A percentile compares a stretch with the other conserved stretches of the same genome.
Conservation (phyloP, 768 basidiomycete genomes). For the Xerocomellus intermedius region DNA sequence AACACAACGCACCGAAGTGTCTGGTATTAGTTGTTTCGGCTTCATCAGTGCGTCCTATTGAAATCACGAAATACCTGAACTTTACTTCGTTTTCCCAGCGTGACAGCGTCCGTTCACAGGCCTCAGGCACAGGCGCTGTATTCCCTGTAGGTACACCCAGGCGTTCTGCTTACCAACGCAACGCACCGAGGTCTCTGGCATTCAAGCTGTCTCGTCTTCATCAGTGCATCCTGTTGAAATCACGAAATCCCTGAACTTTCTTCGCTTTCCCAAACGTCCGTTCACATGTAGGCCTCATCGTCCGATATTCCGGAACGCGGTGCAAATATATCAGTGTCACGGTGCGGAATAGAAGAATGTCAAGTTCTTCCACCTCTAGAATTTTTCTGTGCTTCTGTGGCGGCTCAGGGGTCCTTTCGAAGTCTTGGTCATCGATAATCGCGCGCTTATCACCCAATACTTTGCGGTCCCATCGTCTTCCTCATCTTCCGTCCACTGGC, state of each 20-base stretch:
- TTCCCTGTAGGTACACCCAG: neutral
- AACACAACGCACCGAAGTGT: neutral
- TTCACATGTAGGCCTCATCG: conserved; percentile 20
- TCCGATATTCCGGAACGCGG: conserved; percentile 10
- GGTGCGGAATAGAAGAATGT: conserved; percentile 17
- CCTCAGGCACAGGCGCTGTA: conserved; percentile 4
- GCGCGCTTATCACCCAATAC: conserved; percentile 19
- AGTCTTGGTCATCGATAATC: conserved; percentile 26
- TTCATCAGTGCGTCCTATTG: conserved; percentile 1
- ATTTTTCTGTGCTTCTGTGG: conserved; percentile 28
- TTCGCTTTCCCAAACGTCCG: conserved; percentile 3
- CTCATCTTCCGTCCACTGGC: neutral
- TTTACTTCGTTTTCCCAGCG: conserved; percentile 11
- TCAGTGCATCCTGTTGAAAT: conserved; percentile 4
- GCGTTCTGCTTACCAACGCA: neutral
- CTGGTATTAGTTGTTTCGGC: conserved; percentile 1
- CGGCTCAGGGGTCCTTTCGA: conserved; percentile 20
- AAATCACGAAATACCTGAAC: conserved; percentile 18
- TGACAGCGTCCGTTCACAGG: conserved; percentile 17
- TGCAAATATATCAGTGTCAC: conserved; percentile 20
- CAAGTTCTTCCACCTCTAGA: conserved; percentile 21
- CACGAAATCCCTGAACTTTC: conserved; percentile 19
- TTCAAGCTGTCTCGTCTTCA: neutral
- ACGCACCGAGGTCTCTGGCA: neutral
- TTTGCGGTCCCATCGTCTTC: neutral